phyloP scores from a whole-genome alignment of 1,284 basidiomycete genomes.

The Apiotrichum siamense region DNA sequence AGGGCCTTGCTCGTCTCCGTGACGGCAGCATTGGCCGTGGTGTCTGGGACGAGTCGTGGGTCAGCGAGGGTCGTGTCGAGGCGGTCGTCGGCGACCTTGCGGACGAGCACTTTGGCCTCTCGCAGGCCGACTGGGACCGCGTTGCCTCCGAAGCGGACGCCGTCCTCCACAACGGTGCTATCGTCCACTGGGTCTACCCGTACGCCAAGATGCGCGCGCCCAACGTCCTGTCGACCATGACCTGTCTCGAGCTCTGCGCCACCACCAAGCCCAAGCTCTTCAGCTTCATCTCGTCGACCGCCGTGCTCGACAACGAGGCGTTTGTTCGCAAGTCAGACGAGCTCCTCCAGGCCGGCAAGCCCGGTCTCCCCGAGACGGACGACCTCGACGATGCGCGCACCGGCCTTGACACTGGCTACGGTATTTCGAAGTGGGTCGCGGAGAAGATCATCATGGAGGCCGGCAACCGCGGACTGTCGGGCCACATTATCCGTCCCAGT shows the following conservation, averaged over 20 bases:
- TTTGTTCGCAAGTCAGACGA: slow-evolving; percentile 84
- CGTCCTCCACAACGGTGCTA: slow-evolving; percentile 90
- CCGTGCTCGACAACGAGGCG: slow-evolving; percentile 82
- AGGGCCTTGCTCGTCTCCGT: slow-evolving; percentile 65
- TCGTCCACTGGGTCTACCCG: slow-evolving; percentile 99
- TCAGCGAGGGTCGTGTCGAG: slow-evolving; percentile 62
- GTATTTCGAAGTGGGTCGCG: slow-evolving; percentile 97
- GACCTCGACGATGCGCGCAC: slow-evolving; percentile 79
- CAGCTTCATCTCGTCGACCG: slow-evolving; percentile 91
- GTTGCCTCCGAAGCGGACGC: slow-evolving; percentile 72
- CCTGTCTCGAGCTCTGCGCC: slow-evolving; percentile 71
- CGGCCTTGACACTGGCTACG: slow-evolving; percentile 84
- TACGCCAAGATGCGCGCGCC: slow-evolving; percentile 87
- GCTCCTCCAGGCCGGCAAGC: slow-evolving; percentile 50
- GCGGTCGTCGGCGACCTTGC: slow-evolving; percentile 86
- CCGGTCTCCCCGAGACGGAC: slow-evolving; percentile 80
- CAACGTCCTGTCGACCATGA: slow-evolving; percentile 86
- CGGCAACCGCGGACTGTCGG: slow-evolving; percentile 74
- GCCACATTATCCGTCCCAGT: slow-evolving; percentile 84
- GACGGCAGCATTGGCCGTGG: slow-evolving; percentile 75
- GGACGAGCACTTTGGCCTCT: slow-evolving; percentile 69
- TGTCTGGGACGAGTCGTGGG: slow-evolving; percentile 92
- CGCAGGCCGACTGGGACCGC: slow-evolving; percentile 59
- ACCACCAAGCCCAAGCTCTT: slow-evolving; percentile 70
- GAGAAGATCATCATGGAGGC: slow-evolving; percentile 92